These are phyloP conservation scores for Tolypocladium guangdongense DNA, from an alignment of 2,329 filamentous ascomycete genomes.

Conservation along the genomic window DNA sequence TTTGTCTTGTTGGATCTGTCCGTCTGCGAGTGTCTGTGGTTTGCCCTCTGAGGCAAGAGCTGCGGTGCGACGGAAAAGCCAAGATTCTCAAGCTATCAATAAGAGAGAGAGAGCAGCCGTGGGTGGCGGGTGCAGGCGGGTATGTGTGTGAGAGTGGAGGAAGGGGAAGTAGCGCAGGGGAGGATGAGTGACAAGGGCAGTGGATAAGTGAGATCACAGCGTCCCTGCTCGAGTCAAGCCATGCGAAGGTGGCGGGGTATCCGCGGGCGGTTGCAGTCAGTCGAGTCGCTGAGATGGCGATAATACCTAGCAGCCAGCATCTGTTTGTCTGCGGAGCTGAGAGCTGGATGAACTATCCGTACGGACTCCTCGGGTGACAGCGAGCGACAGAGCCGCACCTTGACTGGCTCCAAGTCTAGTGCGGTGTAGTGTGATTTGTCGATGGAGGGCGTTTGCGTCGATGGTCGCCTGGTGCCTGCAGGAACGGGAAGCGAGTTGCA, in stretches of 20 bases:
- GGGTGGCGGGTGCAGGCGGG: background rate
- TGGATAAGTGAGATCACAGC: background rate
- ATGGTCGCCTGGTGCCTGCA: conserved; percentile 1
- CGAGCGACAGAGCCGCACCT: background rate
- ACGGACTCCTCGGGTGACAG: background rate
- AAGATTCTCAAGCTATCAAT: background rate
- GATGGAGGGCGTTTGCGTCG: background rate
- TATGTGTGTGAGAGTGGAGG: background rate
- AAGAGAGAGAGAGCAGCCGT: background rate
- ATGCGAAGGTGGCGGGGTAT: conserved; percentile 1
- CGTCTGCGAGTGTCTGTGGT: background rate
- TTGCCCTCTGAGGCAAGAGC: background rate
- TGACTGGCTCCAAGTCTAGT: background rate
- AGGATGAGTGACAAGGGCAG: background rate
- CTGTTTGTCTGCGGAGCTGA: background rate
- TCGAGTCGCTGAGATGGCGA: background rate
- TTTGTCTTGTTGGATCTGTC: background rate
- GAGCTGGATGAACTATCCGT: background rate
- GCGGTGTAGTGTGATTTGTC: background rate
- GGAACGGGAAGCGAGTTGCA: conserved; percentile 1
- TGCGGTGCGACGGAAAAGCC: conserved; percentile 3
- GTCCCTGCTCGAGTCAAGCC: conserved; percentile 4
- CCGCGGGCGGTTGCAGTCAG: background rate
- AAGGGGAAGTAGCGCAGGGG: background rate
- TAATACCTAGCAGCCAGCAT: background rate